Evolutionary conservation across 495 filamentous ascomycete species (phyloP), one percentile per base, ranked within the genome.

Genomic region (Filosporella fistucella): DNA sequence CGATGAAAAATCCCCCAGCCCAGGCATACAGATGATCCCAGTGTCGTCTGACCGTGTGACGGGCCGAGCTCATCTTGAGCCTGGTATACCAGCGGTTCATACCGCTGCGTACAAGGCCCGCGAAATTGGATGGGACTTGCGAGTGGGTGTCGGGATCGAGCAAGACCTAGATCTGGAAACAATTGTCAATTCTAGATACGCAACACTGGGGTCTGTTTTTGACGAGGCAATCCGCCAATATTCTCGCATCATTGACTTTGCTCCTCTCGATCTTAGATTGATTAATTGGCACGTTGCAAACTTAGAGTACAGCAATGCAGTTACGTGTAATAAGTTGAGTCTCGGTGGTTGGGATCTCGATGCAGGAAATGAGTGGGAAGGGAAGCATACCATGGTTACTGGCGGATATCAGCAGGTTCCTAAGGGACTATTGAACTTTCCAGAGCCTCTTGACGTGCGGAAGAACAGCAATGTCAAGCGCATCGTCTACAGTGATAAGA

Each of bases 241-340:
- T 64, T 84, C 86, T 51, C 76, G 76, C 32, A 75, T 97, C 45
- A 75, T 96, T 16, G 83, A 93, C 36, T 68, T 99, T 22, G 88
- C 81, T 0, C 79, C 89, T 0, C 86, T 86, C 58, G 93, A 96
- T 55, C 81, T 95, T 67, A 77, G 93, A 37, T 72, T 97, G 25
- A 74, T 96, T 55, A 99, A 97, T 59, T 99, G 93, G 93, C 94
- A 99, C 67, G 83, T 96, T 62, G 93, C 94, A 49, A 99, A 99
- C 58, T 74, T 97, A 23, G 93, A 99, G 61, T 99, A 99, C 59
- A 91, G 91, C 37, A 97, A 96, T 59, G 94, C 93, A 0, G 82
- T 78, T 4, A 95, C 90, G 59, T 82, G 94, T 43, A 77, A 84
- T 47, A 82, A 86, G 44, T 77, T 97, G 14, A 97, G 91, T 64